A percentile compares a stretch with the other conserved stretches of the same genome.
Evolutionary conservation across 2,329 filamentous ascomycete genomes (phyloP).

Genomic region (Mycosphaerella sp.): DNA sequence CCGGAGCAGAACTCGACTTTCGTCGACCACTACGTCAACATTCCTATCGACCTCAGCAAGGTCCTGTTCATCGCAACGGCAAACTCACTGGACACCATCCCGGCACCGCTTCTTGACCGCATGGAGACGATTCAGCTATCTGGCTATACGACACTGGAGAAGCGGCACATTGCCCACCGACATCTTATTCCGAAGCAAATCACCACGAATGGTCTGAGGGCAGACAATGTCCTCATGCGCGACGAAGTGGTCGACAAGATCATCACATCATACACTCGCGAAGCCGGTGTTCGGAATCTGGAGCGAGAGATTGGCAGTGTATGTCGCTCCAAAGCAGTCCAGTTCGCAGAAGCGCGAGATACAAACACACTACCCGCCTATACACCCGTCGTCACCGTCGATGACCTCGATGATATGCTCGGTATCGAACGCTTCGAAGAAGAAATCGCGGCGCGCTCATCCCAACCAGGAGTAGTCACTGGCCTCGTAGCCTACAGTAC

Average conservation of each 20-base stretch:
- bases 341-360: constrained; percentile 87
- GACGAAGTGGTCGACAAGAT: constrained; percentile 88
- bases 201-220: constrained; percentile 73
- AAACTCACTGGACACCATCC: constrained; percentile 90
- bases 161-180: constrained; percentile 84
- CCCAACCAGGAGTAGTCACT: constrained; percentile 84
- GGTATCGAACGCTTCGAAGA: constrained; percentile 92
- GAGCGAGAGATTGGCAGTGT: constrained; percentile 94
- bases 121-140: constrained; percentile 95
- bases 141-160: constrained; percentile 95
- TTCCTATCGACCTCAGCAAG: constrained; percentile 92
- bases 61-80: constrained; percentile 97
- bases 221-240: constrained; percentile 67
- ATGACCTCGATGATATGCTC: constrained; percentile 83
- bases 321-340: constrained; percentile 89
- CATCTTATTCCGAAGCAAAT: constrained; percentile 98
- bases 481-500: constrained; percentile 91
- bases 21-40: constrained; percentile 91
- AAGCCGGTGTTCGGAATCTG: constrained; percentile 90
- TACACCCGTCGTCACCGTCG: constrained; percentile 62
- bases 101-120: constrained; percentile 83
- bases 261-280: constrained; percentile 92
- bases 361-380: constrained; percentile 58
- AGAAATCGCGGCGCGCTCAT: constrained; percentile 81
- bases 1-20: constrained; percentile 96